These are phyloP conservation scores for Ascochyta fabae DNA, from an alignment of 2,329 filamentous ascomycete genomes.

Conservation along the genomic window DNA sequence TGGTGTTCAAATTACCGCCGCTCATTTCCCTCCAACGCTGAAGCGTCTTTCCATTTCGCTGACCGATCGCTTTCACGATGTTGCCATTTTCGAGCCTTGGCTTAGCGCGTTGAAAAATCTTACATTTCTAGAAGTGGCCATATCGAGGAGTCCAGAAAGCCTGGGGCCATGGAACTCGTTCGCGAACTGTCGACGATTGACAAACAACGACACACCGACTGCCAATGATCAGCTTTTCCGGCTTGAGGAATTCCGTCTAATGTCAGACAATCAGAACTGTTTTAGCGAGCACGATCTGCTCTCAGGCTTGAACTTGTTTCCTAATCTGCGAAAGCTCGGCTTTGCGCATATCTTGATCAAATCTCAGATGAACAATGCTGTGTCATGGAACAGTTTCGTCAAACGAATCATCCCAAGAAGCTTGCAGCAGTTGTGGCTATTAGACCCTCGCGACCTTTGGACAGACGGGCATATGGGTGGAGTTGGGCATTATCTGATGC, in stretches of 20 bases:
- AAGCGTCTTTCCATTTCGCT: constrained; percentile 2
- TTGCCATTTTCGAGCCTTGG: constrained; percentile 2
- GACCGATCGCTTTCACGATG: not conserved
- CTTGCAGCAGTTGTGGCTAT: constrained; percentile 8
- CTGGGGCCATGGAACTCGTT: not conserved
- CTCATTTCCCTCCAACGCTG: constrained; percentile 1
- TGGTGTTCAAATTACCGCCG: not conserved
- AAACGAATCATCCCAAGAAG: not conserved
- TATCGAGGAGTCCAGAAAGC: not conserved
- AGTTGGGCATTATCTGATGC: not conserved
- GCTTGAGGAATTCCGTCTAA: constrained; percentile 5
- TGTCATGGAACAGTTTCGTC: not conserved
- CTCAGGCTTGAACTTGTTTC: not conserved
- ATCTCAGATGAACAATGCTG: not conserved
- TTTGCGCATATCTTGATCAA: constrained; percentile 9
- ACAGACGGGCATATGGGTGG: not conserved
- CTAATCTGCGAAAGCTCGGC: constrained; percentile 1
- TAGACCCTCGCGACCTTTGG: constrained; percentile 5
- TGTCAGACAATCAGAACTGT: constrained; percentile 8
- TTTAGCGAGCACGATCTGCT: constrained; percentile 1
- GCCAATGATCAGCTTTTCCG: not conserved
- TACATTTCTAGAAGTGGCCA: constrained; percentile 2
- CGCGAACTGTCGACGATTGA: not conserved
- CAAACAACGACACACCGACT: not conserved
- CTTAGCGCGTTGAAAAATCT: not conserved